Conservation (phyloP, 2,329 filamentous ascomycete species). For the Colletotrichum cereale region DNA sequence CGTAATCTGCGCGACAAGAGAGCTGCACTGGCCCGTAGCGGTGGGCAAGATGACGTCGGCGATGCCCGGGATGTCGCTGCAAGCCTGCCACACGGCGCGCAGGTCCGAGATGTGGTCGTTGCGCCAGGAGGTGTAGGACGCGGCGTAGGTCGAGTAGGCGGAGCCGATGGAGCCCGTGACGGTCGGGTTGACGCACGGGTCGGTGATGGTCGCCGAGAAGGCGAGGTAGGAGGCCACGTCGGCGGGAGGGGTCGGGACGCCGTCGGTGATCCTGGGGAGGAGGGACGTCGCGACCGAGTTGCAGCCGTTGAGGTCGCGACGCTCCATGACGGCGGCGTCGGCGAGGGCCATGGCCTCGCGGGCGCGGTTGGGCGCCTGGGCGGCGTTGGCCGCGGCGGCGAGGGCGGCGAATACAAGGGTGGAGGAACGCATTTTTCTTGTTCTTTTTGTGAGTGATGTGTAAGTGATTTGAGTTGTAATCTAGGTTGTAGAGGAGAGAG, state of each 20-base stretch:
- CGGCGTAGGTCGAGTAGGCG: constrained; percentile 45
- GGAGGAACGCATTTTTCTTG: constrained; percentile 25
- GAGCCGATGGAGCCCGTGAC: constrained; percentile 46
- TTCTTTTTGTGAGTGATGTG: background rate
- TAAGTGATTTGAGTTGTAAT: background rate
- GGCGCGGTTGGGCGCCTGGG: constrained; percentile 1
- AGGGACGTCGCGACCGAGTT: constrained; percentile 41
- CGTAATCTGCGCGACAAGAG: constrained; percentile 35
- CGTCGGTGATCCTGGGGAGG: constrained; percentile 42
- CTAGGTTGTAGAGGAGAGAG: too few relatives aligned
- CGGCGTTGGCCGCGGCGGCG: background rate
- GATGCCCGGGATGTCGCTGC: constrained; percentile 46
- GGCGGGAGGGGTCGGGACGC: constrained; percentile 41
- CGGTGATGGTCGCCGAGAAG: constrained; percentile 39
- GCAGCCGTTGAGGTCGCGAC: constrained; percentile 34
- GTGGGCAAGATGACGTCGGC: constrained; percentile 29
- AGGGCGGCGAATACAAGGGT: constrained; percentile 12
- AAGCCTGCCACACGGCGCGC: constrained; percentile 44
- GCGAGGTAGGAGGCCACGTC: constrained; percentile 44
- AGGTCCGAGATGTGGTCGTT: constrained; percentile 39
- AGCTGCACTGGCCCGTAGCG: constrained; percentile 29
- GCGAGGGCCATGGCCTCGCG: background rate
- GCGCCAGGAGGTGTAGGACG: constrained; percentile 44
- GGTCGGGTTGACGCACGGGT: constrained; percentile 44
- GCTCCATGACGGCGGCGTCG: background rate